phyloP scores from a whole-genome alignment of 352 stramenopile genomes.

The Phytophthora sojae region DNA sequence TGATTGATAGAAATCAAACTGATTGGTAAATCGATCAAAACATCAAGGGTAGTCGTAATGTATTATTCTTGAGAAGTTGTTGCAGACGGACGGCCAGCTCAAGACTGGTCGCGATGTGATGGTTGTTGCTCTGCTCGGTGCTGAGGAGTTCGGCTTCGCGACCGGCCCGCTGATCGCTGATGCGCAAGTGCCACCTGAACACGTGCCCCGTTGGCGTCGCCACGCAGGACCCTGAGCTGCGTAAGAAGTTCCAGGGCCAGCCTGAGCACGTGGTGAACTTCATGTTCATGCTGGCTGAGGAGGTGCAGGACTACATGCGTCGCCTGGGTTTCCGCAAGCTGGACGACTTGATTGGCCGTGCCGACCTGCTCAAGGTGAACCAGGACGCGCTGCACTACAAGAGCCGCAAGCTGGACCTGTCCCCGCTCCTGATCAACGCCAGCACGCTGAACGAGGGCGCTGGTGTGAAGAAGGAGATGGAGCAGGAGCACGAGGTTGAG shows the following conservation, averaged over 20 bases:
- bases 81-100: slow-evolving; percentile 97
- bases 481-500: slow-evolving; percentile 93
- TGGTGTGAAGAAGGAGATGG: slow-evolving; percentile 80
- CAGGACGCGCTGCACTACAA: slow-evolving; percentile 77
- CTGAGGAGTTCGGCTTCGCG: slow-evolving; percentile 97
- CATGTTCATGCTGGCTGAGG: slow-evolving; percentile 96
- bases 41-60: no score
- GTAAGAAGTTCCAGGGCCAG: slow-evolving; percentile 96
- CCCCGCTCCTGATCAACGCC: slow-evolving; percentile 93
- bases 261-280: slow-evolving; percentile 98
- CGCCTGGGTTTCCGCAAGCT: slow-evolving; percentile 92
- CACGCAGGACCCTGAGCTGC: slow-evolving; percentile 96
- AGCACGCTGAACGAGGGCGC: slow-evolving; percentile 92
- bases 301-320: slow-evolving; percentile 88
- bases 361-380: slow-evolving; percentile 94
- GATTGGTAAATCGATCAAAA: no score
- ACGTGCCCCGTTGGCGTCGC: slow-evolving; percentile 98
- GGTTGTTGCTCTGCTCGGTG: slow-evolving; percentile 94
- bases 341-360: slow-evolving; percentile 95
- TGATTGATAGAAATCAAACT: no score
- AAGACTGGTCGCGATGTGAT: slow-evolving; percentile 95
- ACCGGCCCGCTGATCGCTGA: slow-evolving; percentile 96
- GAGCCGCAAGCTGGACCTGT: slow-evolving; percentile 90
- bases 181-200: slow-evolving; percentile 98
- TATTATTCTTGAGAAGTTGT: no score